Evolutionary conservation across 768 basidiomycete species (phyloP).

Genomic region (Ramaria sp.): DNA sequence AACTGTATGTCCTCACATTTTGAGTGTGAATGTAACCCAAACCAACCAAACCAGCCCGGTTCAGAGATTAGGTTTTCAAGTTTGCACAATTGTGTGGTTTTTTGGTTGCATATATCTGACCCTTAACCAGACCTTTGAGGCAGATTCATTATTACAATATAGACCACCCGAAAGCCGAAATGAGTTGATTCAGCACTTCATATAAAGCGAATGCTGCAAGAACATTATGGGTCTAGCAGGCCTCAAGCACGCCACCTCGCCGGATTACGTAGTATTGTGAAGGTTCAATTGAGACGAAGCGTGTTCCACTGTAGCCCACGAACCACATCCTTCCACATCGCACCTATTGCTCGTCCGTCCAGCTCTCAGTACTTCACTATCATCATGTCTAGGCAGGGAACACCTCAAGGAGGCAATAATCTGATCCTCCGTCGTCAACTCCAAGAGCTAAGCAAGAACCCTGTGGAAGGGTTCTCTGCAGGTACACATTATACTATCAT

Average conservation of each 20-base stretch:
- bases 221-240: too few relatives aligned
- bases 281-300: background rate
- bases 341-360: background rate
- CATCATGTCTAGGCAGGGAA: background rate
- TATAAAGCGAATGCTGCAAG: too few relatives aligned
- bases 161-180: too few relatives aligned
- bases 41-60: too few relatives aligned
- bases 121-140: too few relatives aligned
- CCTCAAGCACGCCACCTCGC: background rate
- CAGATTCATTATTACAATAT: too few relatives aligned
- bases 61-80: too few relatives aligned
- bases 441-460: constrained; percentile 78
- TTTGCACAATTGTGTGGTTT: too few relatives aligned
- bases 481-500: constrained; percentile 32
- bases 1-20: too few relatives aligned
- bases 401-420: constrained; percentile 20
- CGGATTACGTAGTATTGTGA: background rate
- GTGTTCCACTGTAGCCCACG: background rate
- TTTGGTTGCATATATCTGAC: too few relatives aligned
- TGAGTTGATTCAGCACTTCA: too few relatives aligned
- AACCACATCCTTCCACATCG: background rate
- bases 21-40: too few relatives aligned
- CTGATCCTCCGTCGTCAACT: constrained; percentile 73
- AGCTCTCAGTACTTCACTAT: background rate
- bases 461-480: constrained; percentile 95